A percentile compares a stretch with the other conserved stretches of the same genome.
phyloP scores from a whole-genome alignment of 495 filamentous ascomycete species.

The Apodospora peruviana region DNA sequence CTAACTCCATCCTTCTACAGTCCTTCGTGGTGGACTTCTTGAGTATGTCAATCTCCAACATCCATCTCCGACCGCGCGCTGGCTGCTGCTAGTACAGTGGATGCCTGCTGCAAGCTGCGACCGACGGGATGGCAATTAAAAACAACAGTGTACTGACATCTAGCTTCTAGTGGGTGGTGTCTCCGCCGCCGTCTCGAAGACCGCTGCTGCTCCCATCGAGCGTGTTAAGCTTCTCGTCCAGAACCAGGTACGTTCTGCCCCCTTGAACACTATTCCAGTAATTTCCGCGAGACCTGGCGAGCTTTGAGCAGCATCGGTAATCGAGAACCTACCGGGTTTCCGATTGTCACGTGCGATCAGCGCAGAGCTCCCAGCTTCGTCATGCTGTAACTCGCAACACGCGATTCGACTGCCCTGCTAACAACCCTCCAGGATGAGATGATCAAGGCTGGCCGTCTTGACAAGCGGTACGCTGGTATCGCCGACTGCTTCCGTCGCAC shows the following conservation, averaged over 20 bases:
- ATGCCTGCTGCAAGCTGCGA: neutral
- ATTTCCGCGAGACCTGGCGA: neutral
- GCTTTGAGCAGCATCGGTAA: slow-evolving; percentile 1
- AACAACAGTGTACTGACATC: slow-evolving; percentile 19
- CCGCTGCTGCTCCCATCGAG: slow-evolving; percentile 98
- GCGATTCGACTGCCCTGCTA: too few relatives aligned
- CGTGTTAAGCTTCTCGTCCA: slow-evolving; percentile 99
- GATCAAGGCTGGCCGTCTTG: slow-evolving; percentile 96
- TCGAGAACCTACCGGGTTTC: neutral
- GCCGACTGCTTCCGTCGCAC: slow-evolving; percentile 91
- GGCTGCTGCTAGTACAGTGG: neutral
- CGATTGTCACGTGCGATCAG: slow-evolving; percentile 15
- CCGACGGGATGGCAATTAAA: slow-evolving; percentile 6
- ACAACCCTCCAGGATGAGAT: slow-evolving; percentile 83
- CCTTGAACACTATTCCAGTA: too few relatives aligned
- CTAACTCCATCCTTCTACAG: slow-evolving; percentile 28
- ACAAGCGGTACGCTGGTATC: slow-evolving; percentile 94
- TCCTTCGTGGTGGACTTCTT: slow-evolving; percentile 89
- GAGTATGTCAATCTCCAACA: slow-evolving; percentile 63
- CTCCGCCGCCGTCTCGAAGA: slow-evolving; percentile 99
- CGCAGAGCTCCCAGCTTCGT: neutral
- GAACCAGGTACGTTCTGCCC: slow-evolving; percentile 90
- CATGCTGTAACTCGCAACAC: too few relatives aligned
- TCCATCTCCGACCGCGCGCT: slow-evolving; percentile 1
- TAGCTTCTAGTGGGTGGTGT: slow-evolving; percentile 91